Base-by-base conservation (phyloP, 2,329 filamentous ascomycete genomes). In the Alternaria longipes region DNA sequence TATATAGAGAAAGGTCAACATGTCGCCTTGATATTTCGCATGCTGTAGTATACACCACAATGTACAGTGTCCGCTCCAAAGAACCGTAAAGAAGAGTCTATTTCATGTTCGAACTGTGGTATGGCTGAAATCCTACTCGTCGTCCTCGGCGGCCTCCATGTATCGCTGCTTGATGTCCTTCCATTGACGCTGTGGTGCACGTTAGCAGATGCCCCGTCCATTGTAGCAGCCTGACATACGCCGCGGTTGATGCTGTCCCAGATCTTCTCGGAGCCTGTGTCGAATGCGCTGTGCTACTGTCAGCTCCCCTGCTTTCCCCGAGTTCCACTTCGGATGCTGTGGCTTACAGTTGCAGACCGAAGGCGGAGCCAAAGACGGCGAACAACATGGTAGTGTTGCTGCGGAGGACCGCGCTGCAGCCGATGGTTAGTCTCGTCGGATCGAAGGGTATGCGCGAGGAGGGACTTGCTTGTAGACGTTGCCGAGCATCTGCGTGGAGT, bases 121-220 rank as follows among this genome's bases (percentile, higher is more conserved):
- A 50, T 56, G 54, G 57, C 45, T 51, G 54, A 57, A n/a, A 45
- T 56, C 42, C 66, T 77, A 77, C 68, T 78, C 82, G 62, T 90
- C 89, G 68, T 89, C 89, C 67, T 91, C 89, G 58, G 84, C 87
- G 62, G 85, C 85, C 82, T 91, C 78, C 75, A 97, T 81, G 82
- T 97, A 99, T 82, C 87, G 90, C 81, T 90, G 84, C 84, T 96
- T 94, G 85, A 99, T 97, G 81, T 99, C 95, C 88, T 97, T 97
- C 95, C 95, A 98, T 96, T 97, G 94, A 78, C 94, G 93, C 94
- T 98, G 78, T 73, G 60, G 26, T 18, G 12, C 26, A 28, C 16
- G 57, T 77, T 70, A 77, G 74, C 70, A 26, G 14, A 16, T 38
- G 18, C 22, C 32, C 11, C 6, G 12, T n/a, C 9, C 4, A 51